These are phyloP conservation scores for Chrysoporthe deuterocubensis DNA, from an alignment of 2,329 filamentous ascomycete genomes.

Conservation along the genomic window DNA sequence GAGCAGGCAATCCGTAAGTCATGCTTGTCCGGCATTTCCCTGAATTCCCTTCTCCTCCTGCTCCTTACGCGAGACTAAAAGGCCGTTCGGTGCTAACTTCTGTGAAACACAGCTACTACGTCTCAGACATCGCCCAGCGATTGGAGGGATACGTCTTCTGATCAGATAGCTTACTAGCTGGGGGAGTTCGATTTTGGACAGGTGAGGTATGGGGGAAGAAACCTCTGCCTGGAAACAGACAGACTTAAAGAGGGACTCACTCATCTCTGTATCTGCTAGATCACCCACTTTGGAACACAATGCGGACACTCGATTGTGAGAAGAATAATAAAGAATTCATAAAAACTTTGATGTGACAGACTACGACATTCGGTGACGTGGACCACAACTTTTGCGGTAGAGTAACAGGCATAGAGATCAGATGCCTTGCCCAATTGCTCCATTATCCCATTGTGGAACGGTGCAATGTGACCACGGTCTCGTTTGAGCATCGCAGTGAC, in stretches of 20 bases:
- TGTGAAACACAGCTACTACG: conserved; percentile 6
- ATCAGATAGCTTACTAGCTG: not conserved
- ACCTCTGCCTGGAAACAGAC: too few relatives aligned
- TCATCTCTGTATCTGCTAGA: not conserved
- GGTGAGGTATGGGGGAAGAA: too few relatives aligned
- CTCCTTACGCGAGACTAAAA: not conserved
- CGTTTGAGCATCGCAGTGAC: not conserved
- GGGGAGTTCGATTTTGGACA: too few relatives aligned
- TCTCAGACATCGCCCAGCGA: conserved; percentile 19
- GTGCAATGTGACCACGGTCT: not conserved
- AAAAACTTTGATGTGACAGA: too few relatives aligned
- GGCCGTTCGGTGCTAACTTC: not conserved
- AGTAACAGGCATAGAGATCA: not conserved
- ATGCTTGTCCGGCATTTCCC: not conserved
- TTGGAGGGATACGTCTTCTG: conserved; percentile 18
- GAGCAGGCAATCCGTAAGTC: conserved; percentile 13
- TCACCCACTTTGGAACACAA: not conserved
- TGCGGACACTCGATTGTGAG: not conserved
- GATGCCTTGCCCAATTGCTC: not conserved
- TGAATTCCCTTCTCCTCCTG: not conserved
- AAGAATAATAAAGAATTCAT: too few relatives aligned
- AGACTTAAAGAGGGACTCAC: too few relatives aligned
- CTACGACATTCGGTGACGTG: not conserved
- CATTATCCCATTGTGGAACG: not conserved
- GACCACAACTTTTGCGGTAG: not conserved